A percentile compares a stretch with the other conserved stretches of the same genome.
Evolutionary conservation across 1,139 yeast genomes (phyloP).

Genomic region (Yamadazyma taylorii): DNA sequence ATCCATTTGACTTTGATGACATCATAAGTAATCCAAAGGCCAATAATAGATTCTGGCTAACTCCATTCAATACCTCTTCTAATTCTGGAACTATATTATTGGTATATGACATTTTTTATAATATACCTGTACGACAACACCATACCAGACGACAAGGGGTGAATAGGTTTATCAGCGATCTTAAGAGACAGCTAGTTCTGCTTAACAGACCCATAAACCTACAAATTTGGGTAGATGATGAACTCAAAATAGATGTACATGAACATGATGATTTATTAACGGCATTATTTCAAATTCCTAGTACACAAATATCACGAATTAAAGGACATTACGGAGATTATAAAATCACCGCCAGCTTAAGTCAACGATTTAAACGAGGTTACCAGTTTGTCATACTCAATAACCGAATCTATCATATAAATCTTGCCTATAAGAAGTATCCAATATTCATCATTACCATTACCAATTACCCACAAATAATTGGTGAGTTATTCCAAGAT

Average conservation of each 20-base stretch:
- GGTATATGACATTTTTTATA: constrained; percentile 50
- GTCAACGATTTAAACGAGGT: constrained; percentile 24
- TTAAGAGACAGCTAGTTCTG: constrained; percentile 22
- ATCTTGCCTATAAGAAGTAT: constrained; percentile 16
- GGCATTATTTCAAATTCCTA: not conserved
- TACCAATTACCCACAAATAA: constrained; percentile 21
- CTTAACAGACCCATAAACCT: constrained; percentile 6
- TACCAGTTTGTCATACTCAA: constrained; percentile 53
- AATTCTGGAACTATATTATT: constrained; percentile 52
- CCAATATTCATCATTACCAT: constrained; percentile 43
- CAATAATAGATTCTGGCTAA: constrained; percentile 7
- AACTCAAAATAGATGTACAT: constrained; percentile 6
- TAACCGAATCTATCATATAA: constrained; percentile 27
- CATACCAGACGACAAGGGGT: constrained; percentile 24
- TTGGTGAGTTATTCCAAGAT: constrained; percentile 43
- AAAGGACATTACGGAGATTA: constrained; percentile 23
- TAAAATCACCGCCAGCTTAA: constrained; percentile 30
- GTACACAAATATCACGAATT: constrained; percentile 10
- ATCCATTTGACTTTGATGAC: constrained; percentile 7
- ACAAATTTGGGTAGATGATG: constrained; percentile 8
- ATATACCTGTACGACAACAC: constrained; percentile 57
- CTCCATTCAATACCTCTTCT: constrained; percentile 3
- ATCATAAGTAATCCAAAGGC: constrained; percentile 9
- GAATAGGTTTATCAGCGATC: constrained; percentile 23
- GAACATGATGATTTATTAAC: not conserved